Percentiles rank a stretch among this genome's conserved stretches.
phyloP scores from a whole-genome alignment of 1,284 basidiomycete species.

The Erythrobasidium hasegawianum region DNA sequence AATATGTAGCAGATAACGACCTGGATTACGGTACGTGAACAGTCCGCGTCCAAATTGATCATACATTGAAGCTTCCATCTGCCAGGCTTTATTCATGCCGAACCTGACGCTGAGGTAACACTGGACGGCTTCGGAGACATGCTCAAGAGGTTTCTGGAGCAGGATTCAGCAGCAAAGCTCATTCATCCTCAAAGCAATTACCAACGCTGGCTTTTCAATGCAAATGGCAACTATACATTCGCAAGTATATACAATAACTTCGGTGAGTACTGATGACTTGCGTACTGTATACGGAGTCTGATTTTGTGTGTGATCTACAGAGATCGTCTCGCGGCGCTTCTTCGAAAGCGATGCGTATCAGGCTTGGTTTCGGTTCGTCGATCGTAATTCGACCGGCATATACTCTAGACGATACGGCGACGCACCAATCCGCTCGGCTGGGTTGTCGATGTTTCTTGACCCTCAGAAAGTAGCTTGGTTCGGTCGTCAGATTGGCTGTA shows the following conservation, averaged over 20 bases:
- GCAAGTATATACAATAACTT: constrained; percentile 15
- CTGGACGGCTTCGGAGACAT: constrained; percentile 16
- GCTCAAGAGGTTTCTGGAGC: constrained; percentile 1
- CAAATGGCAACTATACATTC: constrained; percentile 2
- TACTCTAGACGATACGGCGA: constrained; percentile 13
- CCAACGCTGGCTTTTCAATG: constrained; percentile 7
- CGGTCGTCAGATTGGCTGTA: constrained; percentile 16
- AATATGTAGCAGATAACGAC: constrained; percentile 14
- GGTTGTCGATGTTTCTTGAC: constrained; percentile 18
- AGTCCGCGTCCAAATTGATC: too few relatives aligned
- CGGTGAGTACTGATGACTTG: not conserved
- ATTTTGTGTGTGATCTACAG: not conserved
- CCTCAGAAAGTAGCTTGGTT: constrained; percentile 17
- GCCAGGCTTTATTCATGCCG: constrained; percentile 13
- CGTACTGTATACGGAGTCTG: not conserved
- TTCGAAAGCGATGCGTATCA: constrained; percentile 12
- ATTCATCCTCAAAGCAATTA: constrained; percentile 13
- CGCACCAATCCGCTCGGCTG: constrained; percentile 9
- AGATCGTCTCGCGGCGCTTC: constrained; percentile 12
- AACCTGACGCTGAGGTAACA: constrained; percentile 9
- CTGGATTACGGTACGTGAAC: constrained; percentile 2
- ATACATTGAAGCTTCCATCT: not conserved
- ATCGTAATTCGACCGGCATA: constrained; percentile 15
- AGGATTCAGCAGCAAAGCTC: not conserved
- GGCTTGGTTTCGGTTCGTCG: constrained; percentile 6